Evolutionary conservation across 2,329 filamentous ascomycete genomes (phyloP).

Genomic region (Cryphonectria radicalis): DNA sequence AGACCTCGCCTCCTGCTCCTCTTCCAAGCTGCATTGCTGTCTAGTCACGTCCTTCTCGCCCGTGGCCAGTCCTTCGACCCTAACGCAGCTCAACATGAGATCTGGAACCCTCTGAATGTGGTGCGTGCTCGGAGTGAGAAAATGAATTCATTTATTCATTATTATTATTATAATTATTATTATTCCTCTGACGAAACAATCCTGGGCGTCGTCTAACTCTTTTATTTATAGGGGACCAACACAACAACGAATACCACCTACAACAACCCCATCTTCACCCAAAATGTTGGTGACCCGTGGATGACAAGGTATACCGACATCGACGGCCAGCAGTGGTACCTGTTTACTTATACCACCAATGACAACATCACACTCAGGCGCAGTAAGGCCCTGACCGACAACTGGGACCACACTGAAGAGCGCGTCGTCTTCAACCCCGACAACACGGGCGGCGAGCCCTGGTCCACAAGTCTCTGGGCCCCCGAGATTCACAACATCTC

Average conservation of each 20-base stretch:
- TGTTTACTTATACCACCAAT: slow-evolving; percentile 46
- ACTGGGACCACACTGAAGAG: slow-evolving; percentile 45
- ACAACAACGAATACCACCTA: slow-evolving; percentile 44
- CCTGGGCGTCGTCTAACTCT: neutral
- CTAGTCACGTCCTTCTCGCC: slow-evolving; percentile 29
- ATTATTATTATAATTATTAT: neutral
- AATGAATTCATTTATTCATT: no score
- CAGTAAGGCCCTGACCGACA: slow-evolving; percentile 43
- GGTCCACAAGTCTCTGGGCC: slow-evolving; percentile 44
- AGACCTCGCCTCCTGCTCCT: neutral
- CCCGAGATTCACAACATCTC: slow-evolving; percentile 43
- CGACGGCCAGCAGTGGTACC: slow-evolving; percentile 43
- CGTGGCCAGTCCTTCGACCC: slow-evolving; percentile 38
- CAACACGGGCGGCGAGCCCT: slow-evolving; percentile 37
- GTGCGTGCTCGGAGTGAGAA: neutral
- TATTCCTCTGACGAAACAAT: neutral
- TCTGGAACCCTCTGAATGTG: slow-evolving; percentile 39
- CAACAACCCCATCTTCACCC: slow-evolving; percentile 45
- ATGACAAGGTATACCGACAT: slow-evolving; percentile 41
- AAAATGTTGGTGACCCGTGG: slow-evolving; percentile 46
- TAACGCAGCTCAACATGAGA: slow-evolving; percentile 36
- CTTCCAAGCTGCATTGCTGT: slow-evolving; percentile 7
- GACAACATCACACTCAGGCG: slow-evolving; percentile 45
- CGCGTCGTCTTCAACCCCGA: slow-evolving; percentile 43
- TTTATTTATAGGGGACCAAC: slow-evolving; percentile 35